Conservation (phyloP, 2,329 filamentous ascomycete species). For the Cladosporium sp. region DNA sequence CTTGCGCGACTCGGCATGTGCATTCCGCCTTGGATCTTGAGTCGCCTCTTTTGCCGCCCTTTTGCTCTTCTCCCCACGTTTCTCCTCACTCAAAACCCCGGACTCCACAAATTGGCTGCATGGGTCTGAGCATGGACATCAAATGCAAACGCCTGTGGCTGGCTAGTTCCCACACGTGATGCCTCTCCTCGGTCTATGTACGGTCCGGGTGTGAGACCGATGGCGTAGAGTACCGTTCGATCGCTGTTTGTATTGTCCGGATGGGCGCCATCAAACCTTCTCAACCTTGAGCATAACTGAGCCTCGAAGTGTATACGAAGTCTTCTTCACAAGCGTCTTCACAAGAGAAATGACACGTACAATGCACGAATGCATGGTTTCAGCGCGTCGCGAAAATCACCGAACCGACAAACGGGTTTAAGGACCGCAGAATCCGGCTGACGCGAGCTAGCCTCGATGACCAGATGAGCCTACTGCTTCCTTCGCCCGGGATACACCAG, state of each 20-base stretch:
- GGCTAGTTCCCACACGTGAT: slow-evolving; percentile 10
- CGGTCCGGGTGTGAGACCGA: slow-evolving; percentile 11
- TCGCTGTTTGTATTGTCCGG: slow-evolving; percentile 5
- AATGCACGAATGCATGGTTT: not conserved
- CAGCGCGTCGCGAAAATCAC: not conserved
- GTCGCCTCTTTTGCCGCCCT: not conserved
- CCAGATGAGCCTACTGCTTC: slow-evolving; percentile 3
- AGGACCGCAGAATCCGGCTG: slow-evolving; percentile 13
- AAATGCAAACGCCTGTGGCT: slow-evolving; percentile 4
- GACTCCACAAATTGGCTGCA: not conserved
- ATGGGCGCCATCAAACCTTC: not conserved
- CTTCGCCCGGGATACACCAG: not conserved
- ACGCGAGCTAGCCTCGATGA: slow-evolving; percentile 2
- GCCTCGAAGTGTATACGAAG: too few relatives aligned
- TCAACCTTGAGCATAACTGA: not conserved
- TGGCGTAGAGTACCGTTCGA: not conserved
- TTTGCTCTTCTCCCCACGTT: not conserved
- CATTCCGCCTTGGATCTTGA: not conserved
- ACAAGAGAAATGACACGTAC: not conserved
- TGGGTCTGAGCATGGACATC: not conserved
- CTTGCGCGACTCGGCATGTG: not conserved
- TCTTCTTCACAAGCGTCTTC: not conserved
- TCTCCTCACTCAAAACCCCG: slow-evolving; percentile 8
- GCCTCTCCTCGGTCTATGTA: not conserved
- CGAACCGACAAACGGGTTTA: not conserved